A percentile compares a stretch with the other conserved stretches of the same genome.
These are phyloP conservation scores for Microdochium nivale DNA, from an alignment of 2,329 filamentous ascomycete species.

Conservation along the genomic window DNA sequence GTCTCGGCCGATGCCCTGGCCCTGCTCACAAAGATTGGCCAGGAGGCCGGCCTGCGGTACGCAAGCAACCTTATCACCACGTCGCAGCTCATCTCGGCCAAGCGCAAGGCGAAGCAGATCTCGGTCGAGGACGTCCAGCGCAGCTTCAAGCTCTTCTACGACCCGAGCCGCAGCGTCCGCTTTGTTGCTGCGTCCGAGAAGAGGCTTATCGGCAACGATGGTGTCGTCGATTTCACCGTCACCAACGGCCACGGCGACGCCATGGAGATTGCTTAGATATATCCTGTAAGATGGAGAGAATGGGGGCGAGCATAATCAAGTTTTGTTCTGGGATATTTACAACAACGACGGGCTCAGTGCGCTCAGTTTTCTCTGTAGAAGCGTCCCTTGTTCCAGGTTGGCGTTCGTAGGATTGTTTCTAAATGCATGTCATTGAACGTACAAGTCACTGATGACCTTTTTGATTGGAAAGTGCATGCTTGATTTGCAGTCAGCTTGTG, in stretches of 20 bases:
- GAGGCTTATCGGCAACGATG: constrained; percentile 82
- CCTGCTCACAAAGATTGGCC: constrained; percentile 88
- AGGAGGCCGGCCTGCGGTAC: constrained; percentile 86
- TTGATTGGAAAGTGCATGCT: too few species aligned
- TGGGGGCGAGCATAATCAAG: background rate
- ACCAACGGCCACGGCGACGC: constrained; percentile 37
- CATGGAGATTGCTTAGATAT: constrained; percentile 18
- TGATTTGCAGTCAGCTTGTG: too few species aligned
- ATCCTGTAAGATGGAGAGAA: background rate
- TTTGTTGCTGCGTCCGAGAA: constrained; percentile 89
- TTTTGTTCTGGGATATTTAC: background rate
- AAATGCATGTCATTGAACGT: background rate
- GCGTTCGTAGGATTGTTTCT: background rate
- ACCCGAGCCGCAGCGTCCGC: constrained; percentile 77
- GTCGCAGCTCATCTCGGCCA: constrained; percentile 77
- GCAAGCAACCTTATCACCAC: constrained; percentile 98
- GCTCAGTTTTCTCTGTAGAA: background rate
- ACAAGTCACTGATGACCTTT: background rate
- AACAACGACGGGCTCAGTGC: background rate
- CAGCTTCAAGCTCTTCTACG: constrained; percentile 91
- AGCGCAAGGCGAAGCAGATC: constrained; percentile 78
- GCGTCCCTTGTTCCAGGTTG: background rate
- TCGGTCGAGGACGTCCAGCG: constrained; percentile 83
- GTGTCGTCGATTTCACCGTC: constrained; percentile 62
- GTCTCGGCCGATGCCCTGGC: constrained; percentile 83